Evolutionary conservation across 352 stramenopile species (phyloP).

Genomic region (Phytopythium montanum): DNA sequence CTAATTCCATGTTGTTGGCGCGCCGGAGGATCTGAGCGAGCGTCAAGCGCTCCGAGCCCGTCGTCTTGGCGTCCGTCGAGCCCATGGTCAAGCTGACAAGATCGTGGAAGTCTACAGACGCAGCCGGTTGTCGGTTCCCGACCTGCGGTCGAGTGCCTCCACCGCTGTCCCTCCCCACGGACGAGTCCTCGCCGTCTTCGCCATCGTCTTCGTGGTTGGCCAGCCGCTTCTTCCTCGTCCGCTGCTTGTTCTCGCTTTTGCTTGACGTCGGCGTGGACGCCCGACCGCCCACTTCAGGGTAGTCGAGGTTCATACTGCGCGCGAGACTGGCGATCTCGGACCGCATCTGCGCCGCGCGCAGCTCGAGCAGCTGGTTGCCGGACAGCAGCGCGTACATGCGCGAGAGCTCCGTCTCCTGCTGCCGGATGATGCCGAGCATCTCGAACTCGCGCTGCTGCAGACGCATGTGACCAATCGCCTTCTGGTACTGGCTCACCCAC

Average conservation of each 20-base stretch:
- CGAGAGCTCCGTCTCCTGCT: constrained; percentile 77
- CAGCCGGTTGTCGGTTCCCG: constrained; percentile 23
- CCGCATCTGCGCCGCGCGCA: constrained; percentile 58
- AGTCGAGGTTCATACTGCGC: constrained; percentile 73
- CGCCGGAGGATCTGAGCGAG: constrained; percentile 32
- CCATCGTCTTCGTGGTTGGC: constrained; percentile 1
- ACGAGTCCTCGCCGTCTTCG: constrained; percentile 8
- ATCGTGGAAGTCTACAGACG: constrained; percentile 51
- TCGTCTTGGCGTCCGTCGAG: not conserved
- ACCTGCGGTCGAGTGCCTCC: constrained; percentile 7
- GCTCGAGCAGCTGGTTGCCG: constrained; percentile 55
- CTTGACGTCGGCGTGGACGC: constrained; percentile 13
- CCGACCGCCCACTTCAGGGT: constrained; percentile 29
- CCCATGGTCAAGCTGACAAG: constrained; percentile 28
- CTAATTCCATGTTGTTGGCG: constrained; percentile 15
- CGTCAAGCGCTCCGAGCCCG: constrained; percentile 26
- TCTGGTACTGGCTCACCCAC: constrained; percentile 85
- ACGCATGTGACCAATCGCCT: constrained; percentile 85
- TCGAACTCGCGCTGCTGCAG: constrained; percentile 85
- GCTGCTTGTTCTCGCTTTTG: constrained; percentile 11
- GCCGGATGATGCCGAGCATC: constrained; percentile 77
- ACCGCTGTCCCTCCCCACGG: not conserved
- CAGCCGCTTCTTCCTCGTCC: constrained; percentile 11
- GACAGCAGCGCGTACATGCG: constrained; percentile 55
- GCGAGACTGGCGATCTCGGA: constrained; percentile 71